Base-by-base conservation (phyloP, 1,139 yeast species). In the Scheffersomyces parashehatae region DNA sequence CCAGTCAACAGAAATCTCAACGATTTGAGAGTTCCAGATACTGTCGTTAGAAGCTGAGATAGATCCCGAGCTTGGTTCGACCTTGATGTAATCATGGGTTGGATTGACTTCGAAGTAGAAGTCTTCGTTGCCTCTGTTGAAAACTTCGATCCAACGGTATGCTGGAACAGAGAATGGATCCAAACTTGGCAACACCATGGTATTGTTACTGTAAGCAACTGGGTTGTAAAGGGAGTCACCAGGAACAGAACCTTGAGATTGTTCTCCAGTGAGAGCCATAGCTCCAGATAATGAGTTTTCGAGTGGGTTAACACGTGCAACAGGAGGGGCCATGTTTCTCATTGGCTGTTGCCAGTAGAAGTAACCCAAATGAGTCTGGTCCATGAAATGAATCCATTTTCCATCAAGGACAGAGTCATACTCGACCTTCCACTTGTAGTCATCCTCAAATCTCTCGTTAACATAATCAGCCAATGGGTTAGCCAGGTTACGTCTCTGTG, bases 281-380 rank as follows among this genome's bases (percentile, higher is more conserved):
- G 49, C 33, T 7, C 57, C 57, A 38, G 48, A 40, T 35, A 53
- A 40, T 2, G 45, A 28, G 14, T 47, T 42, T 6, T 38, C 41
- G 4, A 39, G 49, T 9, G 40, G 32, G 28, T 49, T 39, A 24
- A 49, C 20, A 35, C 42, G 46, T 5, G 54, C 37, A 20, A 53
- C 46, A 9, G 41, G 43, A 12, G 57, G 57, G 46, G 50, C 44
- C 8, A 46, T 36, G 37, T 53, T 48, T 36, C 53, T 42, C 46
- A 50, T 43, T 12, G 57, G 57, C n/a, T 51, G 48, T 44, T 53
- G 57, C 56, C 56, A 53, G 37, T 49, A 51, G 26, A 40, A 37
- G 42, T 50, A 53, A n/a, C 56, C 54, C 11, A 53, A 36, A 39
- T 53, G 57, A 33, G 35, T 31, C 12, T 31, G 35, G n/a, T 31